Conservation (phyloP, 164 flowering plant species). For the Magnolia sinica region DNA sequence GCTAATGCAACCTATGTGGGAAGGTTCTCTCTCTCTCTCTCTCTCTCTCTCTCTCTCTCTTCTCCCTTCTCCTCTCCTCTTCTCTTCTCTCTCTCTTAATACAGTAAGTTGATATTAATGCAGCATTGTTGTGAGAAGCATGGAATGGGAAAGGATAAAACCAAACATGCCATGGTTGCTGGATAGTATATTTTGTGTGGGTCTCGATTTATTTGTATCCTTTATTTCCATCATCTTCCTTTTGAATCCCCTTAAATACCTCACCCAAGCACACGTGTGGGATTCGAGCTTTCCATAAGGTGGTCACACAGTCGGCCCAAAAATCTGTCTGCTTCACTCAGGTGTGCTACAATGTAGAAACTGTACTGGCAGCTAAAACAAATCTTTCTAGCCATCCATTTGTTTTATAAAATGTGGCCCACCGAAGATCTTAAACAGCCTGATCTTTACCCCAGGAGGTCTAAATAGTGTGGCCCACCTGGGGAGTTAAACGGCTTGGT, state of each 20-base stretch:
- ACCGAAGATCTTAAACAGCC: too few species aligned
- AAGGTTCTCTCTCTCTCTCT: conserved; percentile 39
- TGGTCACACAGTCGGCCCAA: neutral
- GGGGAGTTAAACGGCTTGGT: too few species aligned
- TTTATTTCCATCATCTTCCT: conserved; percentile 3
- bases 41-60: conserved; percentile 10
- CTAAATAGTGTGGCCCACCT: too few species aligned
- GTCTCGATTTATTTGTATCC: conserved; percentile 84
- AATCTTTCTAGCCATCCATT: too few species aligned
- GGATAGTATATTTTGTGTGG: conserved; percentile 78
- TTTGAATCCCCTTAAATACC: neutral
- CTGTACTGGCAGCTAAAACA: too few species aligned
- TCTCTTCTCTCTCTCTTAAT: neutral
- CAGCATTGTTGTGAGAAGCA: conserved; percentile 74
- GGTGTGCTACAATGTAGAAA: too few species aligned
- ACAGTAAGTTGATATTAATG: conserved; percentile 9
- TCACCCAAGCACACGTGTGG: neutral
- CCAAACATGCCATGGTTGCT: conserved; percentile 93
- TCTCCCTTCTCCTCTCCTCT: conserved; percentile 11
- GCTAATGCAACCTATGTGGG: conserved; percentile 76
- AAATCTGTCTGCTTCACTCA: neutral
- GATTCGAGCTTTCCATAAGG: neutral
- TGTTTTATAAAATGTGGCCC: too few species aligned
- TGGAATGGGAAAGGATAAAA: conserved; percentile 59
- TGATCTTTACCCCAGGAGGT: too few species aligned